Evolutionary conservation across 2,329 filamentous ascomycete species (phyloP).

Genomic region (Falciphora oryzae): DNA sequence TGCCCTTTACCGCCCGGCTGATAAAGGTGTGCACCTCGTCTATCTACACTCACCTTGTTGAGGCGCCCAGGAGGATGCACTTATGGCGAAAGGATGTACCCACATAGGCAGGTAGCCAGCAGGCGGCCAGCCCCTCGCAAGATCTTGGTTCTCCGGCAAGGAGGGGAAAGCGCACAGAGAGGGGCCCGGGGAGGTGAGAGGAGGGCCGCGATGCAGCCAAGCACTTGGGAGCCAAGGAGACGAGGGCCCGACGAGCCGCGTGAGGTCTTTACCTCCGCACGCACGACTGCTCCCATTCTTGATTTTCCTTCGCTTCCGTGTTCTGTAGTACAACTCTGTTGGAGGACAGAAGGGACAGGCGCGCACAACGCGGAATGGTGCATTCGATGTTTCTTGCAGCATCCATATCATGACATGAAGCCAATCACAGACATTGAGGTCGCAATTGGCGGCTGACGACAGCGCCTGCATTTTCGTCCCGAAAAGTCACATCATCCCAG

Average conservation of each 20-base stretch:
- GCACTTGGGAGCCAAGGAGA: too few species aligned
- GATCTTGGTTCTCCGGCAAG: too few species aligned
- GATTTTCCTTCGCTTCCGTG: neutral
- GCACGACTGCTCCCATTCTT: too few species aligned
- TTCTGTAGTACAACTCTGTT: neutral
- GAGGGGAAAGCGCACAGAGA: too few species aligned
- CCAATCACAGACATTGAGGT: neutral
- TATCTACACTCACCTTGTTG: neutral
- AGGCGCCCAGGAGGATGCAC: neutral
- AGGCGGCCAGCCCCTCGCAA: too few species aligned
- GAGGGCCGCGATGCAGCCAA: too few species aligned
- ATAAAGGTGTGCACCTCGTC: neutral
- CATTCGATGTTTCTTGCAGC: neutral
- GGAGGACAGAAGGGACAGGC: too few species aligned
- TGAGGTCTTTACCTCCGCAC: too few species aligned
- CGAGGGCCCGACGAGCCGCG: too few species aligned
- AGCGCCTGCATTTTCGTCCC: neutral
- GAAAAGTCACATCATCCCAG: neutral
- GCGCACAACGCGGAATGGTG: neutral
- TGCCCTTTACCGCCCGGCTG: too few species aligned
- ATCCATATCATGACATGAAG: neutral
- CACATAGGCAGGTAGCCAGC: too few species aligned
- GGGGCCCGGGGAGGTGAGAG: too few species aligned
- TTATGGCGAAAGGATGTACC: neutral
- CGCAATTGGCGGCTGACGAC: neutral